Evolutionary conservation across 305 asterid genomes (phyloP).

Genomic region (Ajuga reptans): DNA sequence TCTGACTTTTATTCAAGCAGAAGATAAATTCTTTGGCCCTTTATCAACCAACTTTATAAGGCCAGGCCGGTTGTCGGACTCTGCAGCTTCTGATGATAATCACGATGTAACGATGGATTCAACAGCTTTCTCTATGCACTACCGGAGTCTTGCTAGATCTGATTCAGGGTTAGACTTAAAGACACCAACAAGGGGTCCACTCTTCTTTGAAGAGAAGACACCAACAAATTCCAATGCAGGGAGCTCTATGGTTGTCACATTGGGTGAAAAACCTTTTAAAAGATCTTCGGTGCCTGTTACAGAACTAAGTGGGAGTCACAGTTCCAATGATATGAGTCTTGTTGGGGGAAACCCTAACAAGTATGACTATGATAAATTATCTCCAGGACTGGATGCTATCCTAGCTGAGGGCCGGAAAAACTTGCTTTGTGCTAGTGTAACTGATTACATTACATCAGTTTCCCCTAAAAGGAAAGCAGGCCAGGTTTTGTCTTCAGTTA

Average conservation of each 20-base stretch:
- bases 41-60: constrained; percentile 86
- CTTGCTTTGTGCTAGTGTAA: constrained; percentile 30
- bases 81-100: constrained; percentile 73
- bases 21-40: constrained; percentile 89
- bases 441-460: constrained; percentile 35
- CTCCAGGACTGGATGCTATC: constrained; percentile 69
- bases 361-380: constrained; percentile 64
- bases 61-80: constrained; percentile 69
- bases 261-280: constrained; percentile 34
- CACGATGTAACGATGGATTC: constrained; percentile 95
- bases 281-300: constrained; percentile 30
- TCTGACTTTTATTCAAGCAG: constrained; percentile 40
- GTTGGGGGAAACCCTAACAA: constrained; percentile 51
- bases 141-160: constrained; percentile 74
- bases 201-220: constrained; percentile 67
- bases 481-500: constrained; percentile 22
- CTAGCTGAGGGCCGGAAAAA: constrained; percentile 49
- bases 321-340: constrained; percentile 85
- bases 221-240: constrained; percentile 43
- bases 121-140: constrained; percentile 96
- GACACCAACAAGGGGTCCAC: constrained; percentile 59
- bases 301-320: constrained; percentile 41
- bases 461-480: constrained; percentile 32
- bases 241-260: constrained; percentile 60
- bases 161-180: constrained; percentile 69